phyloP scores from a whole-genome alignment of 1,139 yeast genomes.

The Sugiyamaella grinbergsii region DNA sequence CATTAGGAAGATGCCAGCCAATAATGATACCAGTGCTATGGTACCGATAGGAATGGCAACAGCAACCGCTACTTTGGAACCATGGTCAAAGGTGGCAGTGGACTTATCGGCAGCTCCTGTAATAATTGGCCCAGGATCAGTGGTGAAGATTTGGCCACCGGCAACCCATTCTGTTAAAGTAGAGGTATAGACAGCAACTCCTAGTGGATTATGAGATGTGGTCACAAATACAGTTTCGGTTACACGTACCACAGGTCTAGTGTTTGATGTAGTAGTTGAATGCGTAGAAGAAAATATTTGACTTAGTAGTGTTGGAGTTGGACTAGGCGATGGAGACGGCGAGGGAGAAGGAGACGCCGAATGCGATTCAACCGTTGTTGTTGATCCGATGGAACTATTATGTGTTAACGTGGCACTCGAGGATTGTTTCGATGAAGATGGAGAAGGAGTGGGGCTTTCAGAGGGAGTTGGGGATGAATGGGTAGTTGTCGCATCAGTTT shows the following conservation, averaged over 20 bases:
- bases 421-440: background rate
- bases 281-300: background rate
- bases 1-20: conserved; percentile 10
- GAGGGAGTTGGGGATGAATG: conserved; percentile 1
- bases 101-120: conserved; percentile 11
- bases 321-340: conserved; percentile 4
- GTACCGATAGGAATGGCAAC: conserved; percentile 22
- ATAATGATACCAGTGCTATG: conserved; percentile 16
- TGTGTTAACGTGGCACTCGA: too few relatives aligned
- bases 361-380: background rate
- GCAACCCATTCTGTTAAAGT: conserved; percentile 23
- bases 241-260: conserved; percentile 3
- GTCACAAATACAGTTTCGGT: conserved; percentile 20
- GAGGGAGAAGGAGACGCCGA: conserved; percentile 4
- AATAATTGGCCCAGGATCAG: conserved; percentile 21
- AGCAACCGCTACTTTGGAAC: conserved; percentile 23
- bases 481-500: background rate
- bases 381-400: background rate
- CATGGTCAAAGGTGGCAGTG: conserved; percentile 8
- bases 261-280: background rate
- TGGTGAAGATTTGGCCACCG: conserved; percentile 18
- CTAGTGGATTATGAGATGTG: conserved; percentile 7
- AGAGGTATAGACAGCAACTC: conserved; percentile 18
- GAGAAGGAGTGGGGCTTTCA: background rate
- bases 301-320: conserved; percentile 2